Percentiles rank a stretch among this genome's conserved stretches.
Evolutionary conservation across 2,329 filamentous ascomycete genomes (phyloP).

Genomic region (Septoria petroselini): DNA sequence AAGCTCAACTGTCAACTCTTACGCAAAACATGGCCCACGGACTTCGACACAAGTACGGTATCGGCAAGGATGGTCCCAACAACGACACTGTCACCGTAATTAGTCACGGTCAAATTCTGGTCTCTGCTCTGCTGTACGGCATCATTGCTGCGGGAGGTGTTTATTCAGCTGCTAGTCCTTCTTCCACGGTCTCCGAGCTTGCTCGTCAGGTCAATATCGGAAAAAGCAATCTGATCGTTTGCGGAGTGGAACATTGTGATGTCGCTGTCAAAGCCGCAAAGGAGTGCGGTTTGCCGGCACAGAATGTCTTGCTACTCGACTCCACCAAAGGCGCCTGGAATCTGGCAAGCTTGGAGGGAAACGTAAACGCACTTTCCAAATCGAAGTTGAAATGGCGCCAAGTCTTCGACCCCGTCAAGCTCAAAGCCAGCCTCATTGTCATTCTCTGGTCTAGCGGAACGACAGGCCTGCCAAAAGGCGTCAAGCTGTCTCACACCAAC

Average conservation of each 20-base stretch:
- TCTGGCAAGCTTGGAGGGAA: constrained; percentile 38
- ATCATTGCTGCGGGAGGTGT: constrained; percentile 59
- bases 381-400: constrained; percentile 51
- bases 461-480: constrained; percentile 48
- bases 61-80: constrained; percentile 50
- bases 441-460: constrained; percentile 51
- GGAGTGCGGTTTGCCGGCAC: constrained; percentile 45
- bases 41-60: constrained; percentile 53
- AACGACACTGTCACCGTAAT: constrained; percentile 57
- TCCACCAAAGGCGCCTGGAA: constrained; percentile 40
- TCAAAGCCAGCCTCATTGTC: constrained; percentile 48
- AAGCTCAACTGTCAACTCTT: constrained; percentile 48
- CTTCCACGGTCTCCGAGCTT: constrained; percentile 52
- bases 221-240: constrained; percentile 44
- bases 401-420: constrained; percentile 50
- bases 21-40: constrained; percentile 55
- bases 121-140: constrained; percentile 55
- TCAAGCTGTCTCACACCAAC: constrained; percentile 32
- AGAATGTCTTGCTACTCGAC: constrained; percentile 52
- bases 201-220: constrained; percentile 48
- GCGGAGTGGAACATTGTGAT: constrained; percentile 50
- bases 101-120: constrained; percentile 55
- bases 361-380: constrained; percentile 35
- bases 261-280: constrained; percentile 51
- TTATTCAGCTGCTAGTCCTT: constrained; percentile 55